Percentiles rank a stretch among this genome's conserved stretches.
phyloP scores from a whole-genome alignment of 1,284 basidiomycete species.

The Boletus sp. region DNA sequence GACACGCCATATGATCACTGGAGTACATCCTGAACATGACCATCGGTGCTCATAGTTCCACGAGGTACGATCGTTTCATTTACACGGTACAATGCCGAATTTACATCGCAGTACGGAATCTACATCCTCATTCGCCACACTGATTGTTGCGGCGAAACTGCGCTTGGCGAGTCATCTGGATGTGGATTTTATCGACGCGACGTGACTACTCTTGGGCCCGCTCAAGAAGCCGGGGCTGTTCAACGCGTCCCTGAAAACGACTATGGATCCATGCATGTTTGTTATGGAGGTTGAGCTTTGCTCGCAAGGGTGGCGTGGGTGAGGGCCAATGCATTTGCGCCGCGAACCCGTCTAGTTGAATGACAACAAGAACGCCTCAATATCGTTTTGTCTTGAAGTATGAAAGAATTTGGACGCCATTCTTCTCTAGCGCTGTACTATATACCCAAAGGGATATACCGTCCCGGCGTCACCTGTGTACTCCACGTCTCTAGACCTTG shows the following conservation, averaged over 20 bases:
- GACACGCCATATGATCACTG: neutral
- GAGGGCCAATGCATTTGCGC: neutral
- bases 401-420: neutral
- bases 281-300: neutral
- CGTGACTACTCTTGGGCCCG: conserved; percentile 12
- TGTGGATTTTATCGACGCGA: conserved; percentile 18
- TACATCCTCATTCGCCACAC: neutral
- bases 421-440: neutral
- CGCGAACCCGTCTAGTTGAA: no score
- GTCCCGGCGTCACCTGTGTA: neutral
- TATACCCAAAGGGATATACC: neutral
- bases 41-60: conserved; percentile 11
- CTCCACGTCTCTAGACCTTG: no score
- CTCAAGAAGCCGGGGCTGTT: conserved; percentile 18
- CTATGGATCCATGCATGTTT: conserved; percentile 12
- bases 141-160: conserved; percentile 11
- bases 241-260: conserved; percentile 16
- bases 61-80: neutral
- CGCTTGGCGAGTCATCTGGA: conserved; percentile 14
- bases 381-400: no score
- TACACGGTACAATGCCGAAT: neutral
- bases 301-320: neutral
- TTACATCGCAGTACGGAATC: neutral
- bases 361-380: no score
- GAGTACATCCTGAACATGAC: conserved; percentile 17